Evolutionary conservation across 2,329 filamentous ascomycete genomes (phyloP).

Genomic region (Paecilomyces variotii): DNA sequence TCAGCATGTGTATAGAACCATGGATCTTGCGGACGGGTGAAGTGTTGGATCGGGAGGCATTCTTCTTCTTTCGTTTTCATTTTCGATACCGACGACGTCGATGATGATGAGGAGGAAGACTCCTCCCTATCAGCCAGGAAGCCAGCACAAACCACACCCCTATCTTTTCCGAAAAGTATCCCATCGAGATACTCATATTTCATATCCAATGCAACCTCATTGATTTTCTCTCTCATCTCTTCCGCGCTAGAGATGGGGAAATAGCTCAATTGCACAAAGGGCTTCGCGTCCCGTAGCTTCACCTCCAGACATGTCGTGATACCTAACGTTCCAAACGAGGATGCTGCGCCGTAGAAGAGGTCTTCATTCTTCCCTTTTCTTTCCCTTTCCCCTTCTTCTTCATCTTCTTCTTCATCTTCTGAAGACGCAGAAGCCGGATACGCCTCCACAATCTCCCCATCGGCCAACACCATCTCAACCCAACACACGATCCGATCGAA

Average conservation of each 20-base stretch:
- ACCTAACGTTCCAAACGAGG: not conserved
- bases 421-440: constrained; percentile 48
- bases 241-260: not conserved
- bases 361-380: not conserved
- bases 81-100: constrained; percentile 48
- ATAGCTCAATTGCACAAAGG: not conserved
- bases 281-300: not conserved
- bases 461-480: constrained; percentile 56
- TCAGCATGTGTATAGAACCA: constrained; percentile 68
- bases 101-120: constrained; percentile 52
- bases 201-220: not conserved
- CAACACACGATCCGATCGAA: constrained; percentile 57
- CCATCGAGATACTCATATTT: not conserved
- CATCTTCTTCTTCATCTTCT: constrained; percentile 45
- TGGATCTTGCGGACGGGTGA: constrained; percentile 54
- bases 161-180: not conserved
- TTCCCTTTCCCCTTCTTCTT: not conserved
- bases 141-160: not conserved
- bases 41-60: constrained; percentile 35
- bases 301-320: not conserved
- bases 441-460: constrained; percentile 47
- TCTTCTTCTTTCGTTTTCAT: constrained; percentile 52
- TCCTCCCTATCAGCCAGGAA: constrained; percentile 36
- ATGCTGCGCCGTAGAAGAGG: not conserved
- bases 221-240: not conserved